A percentile compares a stretch with the other conserved stretches of the same genome.
phyloP scores from a whole-genome alignment of 106 monocot species.

The Dendrobium catenatum region DNA sequence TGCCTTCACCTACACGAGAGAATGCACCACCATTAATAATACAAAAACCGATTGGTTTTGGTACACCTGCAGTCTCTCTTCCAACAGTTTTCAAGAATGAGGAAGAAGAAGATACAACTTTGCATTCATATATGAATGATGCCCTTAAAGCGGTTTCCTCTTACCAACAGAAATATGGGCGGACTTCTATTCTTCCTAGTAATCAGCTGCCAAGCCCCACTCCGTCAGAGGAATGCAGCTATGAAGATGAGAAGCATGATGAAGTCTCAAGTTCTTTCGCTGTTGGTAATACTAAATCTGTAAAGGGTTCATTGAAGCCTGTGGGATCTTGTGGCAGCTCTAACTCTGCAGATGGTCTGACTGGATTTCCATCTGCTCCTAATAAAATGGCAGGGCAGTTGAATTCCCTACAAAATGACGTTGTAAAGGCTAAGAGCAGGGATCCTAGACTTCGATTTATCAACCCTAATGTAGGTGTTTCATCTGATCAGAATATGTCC shows the following conservation, averaged over 20 bases:
- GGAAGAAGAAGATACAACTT: slow-evolving; percentile 5
- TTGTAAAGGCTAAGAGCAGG: slow-evolving; percentile 59
- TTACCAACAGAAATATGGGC: slow-evolving; percentile 77
- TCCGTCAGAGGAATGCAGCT: slow-evolving; percentile 71
- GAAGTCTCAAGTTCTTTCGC: slow-evolving; percentile 70
- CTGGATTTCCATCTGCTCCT: slow-evolving; percentile 7
- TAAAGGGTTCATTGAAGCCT: slow-evolving; percentile 4
- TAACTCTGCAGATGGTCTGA: slow-evolving; percentile 1
- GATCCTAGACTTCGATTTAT: slow-evolving; percentile 74
- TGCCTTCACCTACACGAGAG: slow-evolving; percentile 84
- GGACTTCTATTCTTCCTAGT: slow-evolving; percentile 29
- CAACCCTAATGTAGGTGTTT: slow-evolving; percentile 19
- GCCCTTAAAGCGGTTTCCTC: slow-evolving; percentile 67
- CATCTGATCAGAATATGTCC: slow-evolving; percentile 7
- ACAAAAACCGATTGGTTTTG: slow-evolving; percentile 28
- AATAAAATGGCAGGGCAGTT: slow-evolving; percentile 10
- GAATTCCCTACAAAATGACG: slow-evolving; percentile 10
- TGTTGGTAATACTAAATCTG: slow-evolving; percentile 2
- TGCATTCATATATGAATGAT: slow-evolving; percentile 53
- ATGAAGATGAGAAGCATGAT: slow-evolving; percentile 32
- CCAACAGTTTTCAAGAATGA: slow-evolving; percentile 11
- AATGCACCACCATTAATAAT: slow-evolving; percentile 27
- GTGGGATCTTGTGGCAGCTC: slow-evolving; percentile 12
- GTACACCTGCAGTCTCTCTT: slow-evolving; percentile 7
- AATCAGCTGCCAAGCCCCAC: slow-evolving; percentile 83